These are phyloP conservation scores for Emergomyces orientalis DNA, from an alignment of 2,329 filamentous ascomycete species.

Conservation along the genomic window DNA sequence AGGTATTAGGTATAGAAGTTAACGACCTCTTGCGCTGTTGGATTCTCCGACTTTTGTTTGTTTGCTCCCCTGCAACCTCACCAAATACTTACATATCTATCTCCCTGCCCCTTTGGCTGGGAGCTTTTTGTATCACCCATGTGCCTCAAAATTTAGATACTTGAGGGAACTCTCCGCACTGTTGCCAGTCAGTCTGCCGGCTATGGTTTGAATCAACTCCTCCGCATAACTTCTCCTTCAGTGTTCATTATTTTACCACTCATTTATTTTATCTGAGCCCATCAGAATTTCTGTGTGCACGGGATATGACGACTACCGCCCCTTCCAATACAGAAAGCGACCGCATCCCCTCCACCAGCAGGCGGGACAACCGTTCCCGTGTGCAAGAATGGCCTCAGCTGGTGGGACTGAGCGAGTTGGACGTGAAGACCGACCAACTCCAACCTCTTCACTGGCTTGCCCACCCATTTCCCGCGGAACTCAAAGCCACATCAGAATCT, in stretches of 20 bases:
- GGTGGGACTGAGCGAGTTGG: conserved; percentile 1
- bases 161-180: neutral
- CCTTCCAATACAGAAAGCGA: neutral
- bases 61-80: neutral
- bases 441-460: conserved; percentile 5
- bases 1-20: too few relatives aligned
- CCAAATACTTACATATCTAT: neutral
- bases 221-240: neutral
- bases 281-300: neutral
- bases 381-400: conserved; percentile 1
- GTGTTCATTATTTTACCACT: neutral
- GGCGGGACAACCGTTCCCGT: neutral
- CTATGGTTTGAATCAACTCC: neutral
- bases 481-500: neutral
- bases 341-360: too few relatives aligned
- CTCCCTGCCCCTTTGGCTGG: neutral
- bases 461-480: conserved; percentile 4
- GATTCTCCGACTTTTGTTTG: neutral
- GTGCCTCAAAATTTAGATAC: neutral
- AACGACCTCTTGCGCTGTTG: neutral
- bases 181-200: neutral
- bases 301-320: neutral
- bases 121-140: neutral
- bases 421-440: neutral
- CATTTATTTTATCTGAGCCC: neutral